Base-by-base conservation (phyloP, 768 basidiomycete species). In the Pulveroboletus sp. region DNA sequence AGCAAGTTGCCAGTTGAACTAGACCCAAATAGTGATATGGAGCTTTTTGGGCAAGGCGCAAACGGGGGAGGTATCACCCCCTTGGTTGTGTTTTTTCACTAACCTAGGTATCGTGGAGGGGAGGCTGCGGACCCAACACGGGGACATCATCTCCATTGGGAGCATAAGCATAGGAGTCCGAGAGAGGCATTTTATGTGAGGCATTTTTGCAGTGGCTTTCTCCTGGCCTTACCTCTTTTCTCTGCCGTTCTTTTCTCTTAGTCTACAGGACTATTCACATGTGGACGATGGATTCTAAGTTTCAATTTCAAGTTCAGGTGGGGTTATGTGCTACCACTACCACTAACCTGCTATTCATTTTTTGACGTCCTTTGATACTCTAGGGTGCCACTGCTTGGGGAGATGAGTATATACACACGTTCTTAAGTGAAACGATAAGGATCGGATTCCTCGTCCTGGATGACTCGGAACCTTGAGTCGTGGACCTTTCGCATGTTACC, bases 321-420 rank as follows among this genome's bases (percentile, higher is more conserved):
- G 12, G 54, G 44, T 10, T 17, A 8, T 2, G 15, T 21, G 28
- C 15, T 8, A 17, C 9, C 18, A 21, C 39, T 14, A 6, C 37
- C 14, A 3, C 17, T 14, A 15, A 12, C 26, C 36, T 10, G 21
- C 24, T 14, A 14, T 21, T n/a, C 31, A 39, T 10, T 6, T 24
- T 49, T 53, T 14, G 36, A 55, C 24, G 0, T 15, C 3, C 33
- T 11, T 17, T 30, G 8, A 41, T 43, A 30, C 21, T 21, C 28
- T 17, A 60, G 58, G 58, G 58, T 6, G 49, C 51, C 17, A 54
- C 55, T 11, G 58, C 55, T 14, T 60, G 58, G 58, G 58, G 58
- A 28, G 58, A 60, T 28, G 55, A 57, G 33, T 47, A 44, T 27
- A 57, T 57, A 1, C 44, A 43, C 21, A 47, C 28, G 11, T 2